Conservation (phyloP, 306 rosid species). For the Lathyrus tuberosus region DNA sequence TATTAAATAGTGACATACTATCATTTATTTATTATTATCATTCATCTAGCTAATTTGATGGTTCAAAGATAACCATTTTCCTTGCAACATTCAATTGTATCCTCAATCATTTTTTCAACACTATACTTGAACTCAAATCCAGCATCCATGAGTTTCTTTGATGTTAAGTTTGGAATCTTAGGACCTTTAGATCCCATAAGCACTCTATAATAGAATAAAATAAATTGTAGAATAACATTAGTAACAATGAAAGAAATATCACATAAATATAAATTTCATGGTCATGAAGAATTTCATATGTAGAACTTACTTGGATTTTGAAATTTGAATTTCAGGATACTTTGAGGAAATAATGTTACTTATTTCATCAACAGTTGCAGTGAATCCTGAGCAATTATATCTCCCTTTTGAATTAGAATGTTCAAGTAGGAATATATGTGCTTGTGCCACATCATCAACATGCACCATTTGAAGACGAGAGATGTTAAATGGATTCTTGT, state of each 20-base stretch:
- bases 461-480: constrained; percentile 46
- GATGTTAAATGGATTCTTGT: neutral
- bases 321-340: constrained; percentile 50
- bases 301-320: constrained; percentile 52
- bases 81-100: constrained; percentile 48
- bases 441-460: constrained; percentile 57
- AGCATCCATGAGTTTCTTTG: constrained; percentile 56
- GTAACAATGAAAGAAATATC: neutral
- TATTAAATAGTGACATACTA: too few relatives aligned
- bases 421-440: constrained; percentile 59
- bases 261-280: neutral
- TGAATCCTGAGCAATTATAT: constrained; percentile 57
- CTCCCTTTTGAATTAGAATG: constrained; percentile 54
- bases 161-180: constrained; percentile 24
- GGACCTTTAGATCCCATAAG: constrained; percentile 37
- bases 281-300: constrained; percentile 2
- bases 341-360: constrained; percentile 41
- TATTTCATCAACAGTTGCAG: constrained; percentile 31
- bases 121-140: constrained; percentile 61
- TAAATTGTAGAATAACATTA: neutral
- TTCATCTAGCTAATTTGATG: neutral
- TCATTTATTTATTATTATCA: neutral
- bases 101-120: constrained; percentile 50
- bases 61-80: constrained; percentile 14
- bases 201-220: constrained; percentile 34